Conservation (phyloP, 192 early-diverging fungal species). For the Paraglomus brasilianum region DNA sequence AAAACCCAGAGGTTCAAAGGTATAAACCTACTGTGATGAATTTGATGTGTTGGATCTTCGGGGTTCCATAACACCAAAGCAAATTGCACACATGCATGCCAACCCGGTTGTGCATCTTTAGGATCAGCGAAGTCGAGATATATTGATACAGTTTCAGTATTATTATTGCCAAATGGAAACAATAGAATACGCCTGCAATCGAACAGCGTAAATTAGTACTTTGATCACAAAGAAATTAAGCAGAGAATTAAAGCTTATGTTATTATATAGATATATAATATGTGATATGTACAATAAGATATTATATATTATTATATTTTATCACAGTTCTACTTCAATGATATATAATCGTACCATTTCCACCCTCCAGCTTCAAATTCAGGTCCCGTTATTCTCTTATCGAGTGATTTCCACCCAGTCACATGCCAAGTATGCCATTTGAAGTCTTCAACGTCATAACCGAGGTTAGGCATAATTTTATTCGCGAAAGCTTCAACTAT, state of each 20-base stretch:
- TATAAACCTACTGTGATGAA: conserved; percentile 48
- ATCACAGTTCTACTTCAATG: neutral
- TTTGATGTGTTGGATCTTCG: conserved; percentile 58
- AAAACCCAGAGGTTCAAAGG: too few relatives aligned
- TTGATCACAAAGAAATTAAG: neutral
- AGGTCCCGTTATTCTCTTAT: conserved; percentile 46
- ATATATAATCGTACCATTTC: conserved; percentile 41
- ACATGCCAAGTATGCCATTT: conserved; percentile 42
- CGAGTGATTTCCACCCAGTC: conserved; percentile 39
- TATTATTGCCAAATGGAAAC: conserved; percentile 87
- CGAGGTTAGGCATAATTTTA: conserved; percentile 40
- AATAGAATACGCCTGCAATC: conserved; percentile 76
- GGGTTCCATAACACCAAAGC: conserved; percentile 73
- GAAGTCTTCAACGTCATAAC: conserved; percentile 42
- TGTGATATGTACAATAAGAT: neutral
- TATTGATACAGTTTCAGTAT: conserved; percentile 66
- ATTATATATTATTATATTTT: neutral
- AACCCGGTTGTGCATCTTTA: conserved; percentile 51
- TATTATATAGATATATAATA: neutral
- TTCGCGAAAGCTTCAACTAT: conserved; percentile 43
- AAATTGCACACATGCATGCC: conserved; percentile 87
- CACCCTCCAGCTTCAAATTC: conserved; percentile 48
- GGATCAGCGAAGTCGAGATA: conserved; percentile 87
- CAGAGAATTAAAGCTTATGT: neutral
- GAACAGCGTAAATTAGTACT: neutral